phyloP scores from a whole-genome alignment of 805 yeast species.

The Metschnikowia similis region DNA sequence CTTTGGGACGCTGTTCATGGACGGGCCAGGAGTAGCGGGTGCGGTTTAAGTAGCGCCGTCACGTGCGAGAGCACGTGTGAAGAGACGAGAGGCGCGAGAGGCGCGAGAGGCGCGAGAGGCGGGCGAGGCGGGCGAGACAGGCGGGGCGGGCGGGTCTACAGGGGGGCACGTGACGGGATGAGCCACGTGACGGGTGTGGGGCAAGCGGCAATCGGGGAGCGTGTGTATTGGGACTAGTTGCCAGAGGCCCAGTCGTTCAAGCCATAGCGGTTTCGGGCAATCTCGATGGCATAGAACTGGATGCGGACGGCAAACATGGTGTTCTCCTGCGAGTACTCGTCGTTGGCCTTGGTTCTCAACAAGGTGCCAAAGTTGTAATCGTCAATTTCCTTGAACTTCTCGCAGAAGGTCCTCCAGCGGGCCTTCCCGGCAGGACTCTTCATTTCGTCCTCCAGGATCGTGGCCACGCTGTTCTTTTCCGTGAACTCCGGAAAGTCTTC shows the following conservation, averaged over 20 bases:
- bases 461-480: slow-evolving; percentile 51
- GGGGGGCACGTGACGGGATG: not conserved
- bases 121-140: too few species aligned
- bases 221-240: slow-evolving; percentile 7
- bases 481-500: slow-evolving; percentile 86
- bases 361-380: slow-evolving; percentile 96
- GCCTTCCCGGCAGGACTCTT: slow-evolving; percentile 76
- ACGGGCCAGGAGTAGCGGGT: not conserved
- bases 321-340: slow-evolving; percentile 75
- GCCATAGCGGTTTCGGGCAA: slow-evolving; percentile 86
- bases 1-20: slow-evolving; percentile 2
- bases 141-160: too few species aligned
- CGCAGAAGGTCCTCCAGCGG: slow-evolving; percentile 87
- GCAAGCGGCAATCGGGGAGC: too few species aligned
- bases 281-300: slow-evolving; percentile 93
- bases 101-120: too few species aligned
- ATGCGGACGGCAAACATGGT: slow-evolving; percentile 89
- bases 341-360: slow-evolving; percentile 65
- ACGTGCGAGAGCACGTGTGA: not conserved
- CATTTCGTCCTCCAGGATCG: slow-evolving; percentile 72
- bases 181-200: not conserved
- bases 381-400: slow-evolving; percentile 76
- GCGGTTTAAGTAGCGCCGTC: not conserved
- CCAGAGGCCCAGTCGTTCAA: slow-evolving; percentile 80
- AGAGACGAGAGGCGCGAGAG: too few species aligned